Base-by-base conservation (phyloP, 2,329 filamentous ascomycete species). In the Fonsecaea erecta region DNA sequence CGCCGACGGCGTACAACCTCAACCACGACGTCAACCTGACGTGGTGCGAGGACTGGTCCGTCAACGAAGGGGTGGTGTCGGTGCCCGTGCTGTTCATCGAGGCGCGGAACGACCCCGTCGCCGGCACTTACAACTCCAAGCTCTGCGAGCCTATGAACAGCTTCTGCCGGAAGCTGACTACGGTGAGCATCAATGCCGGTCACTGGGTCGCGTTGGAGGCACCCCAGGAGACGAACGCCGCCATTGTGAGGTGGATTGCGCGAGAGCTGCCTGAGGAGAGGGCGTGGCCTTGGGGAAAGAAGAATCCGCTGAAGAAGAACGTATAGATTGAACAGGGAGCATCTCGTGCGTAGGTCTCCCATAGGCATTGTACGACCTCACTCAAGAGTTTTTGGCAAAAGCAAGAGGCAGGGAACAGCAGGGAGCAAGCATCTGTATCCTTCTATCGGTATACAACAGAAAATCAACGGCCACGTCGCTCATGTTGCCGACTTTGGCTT, bases 121-220 rank as follows among this genome's bases (percentile, higher is more conserved):
- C 28, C 1, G 62, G 53, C 26, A 63, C 60, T 16, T 48, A 63
- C 32, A 65, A 61, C 11, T 58, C 65, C 2, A 59, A 2, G 2
- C 37, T 64, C 18, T 43, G 37, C 26, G 62, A 65, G 18, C 59
- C 62, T 2, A 69, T 69, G 67, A 37, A 57, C 51, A 64, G 37
- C n/a, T 65, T 56, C 26, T 69, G 67, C 43, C 43, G 62, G 18
- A 65, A 66, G 14, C 37, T 60, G 21, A 62, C 57, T 18, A 57
- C 62, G 35, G 65, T 65, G 21, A 59, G 30, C 24, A 64, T 69
- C 30, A 63, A 62, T 9, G 65, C 65, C 16, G 81, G 84, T n/a
- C 95, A 98, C 77, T 98, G 94, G 93, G 91, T 89, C 53, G 78
- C 96, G 74, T 88, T 86, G 81, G 87, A 97, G 81, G 86, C 85